Base-by-base conservation (phyloP, 2,329 filamentous ascomycete species). In the Aureobasidium sp. region DNA sequence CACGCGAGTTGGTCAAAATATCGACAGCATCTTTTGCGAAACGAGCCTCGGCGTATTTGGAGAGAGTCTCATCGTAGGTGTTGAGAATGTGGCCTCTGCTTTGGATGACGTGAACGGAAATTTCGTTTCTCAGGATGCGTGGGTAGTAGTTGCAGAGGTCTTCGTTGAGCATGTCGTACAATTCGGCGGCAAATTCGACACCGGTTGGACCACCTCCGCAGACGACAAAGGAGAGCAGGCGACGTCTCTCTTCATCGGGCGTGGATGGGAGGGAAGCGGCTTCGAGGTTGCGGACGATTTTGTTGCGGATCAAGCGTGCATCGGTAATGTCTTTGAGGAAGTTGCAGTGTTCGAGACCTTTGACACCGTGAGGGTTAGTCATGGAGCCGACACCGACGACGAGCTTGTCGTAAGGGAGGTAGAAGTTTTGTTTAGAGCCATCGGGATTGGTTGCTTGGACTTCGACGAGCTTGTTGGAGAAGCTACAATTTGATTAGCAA, bases 251-350 rank as follows among this genome's bases (percentile, higher is more conserved):
- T 71, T 96, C 93, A 20, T 88, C 84, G 43, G 88, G 86, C 84
- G 99, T 96, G 77, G 94, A 95, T 88, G 98, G 98, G 91, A 99
- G 98, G 69, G 94, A 95, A 61, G 96, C 96, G 42, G 95, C 98
- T 85, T 99, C 96, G 73, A 97, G 95, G 80, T 96, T 99, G 84
- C 99, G 96, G 96, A 99, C 99, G 82, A 99, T 98, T 82, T 94
- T 94, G 87, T 95, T 98, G 77, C 96, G 94, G 78, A 99, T 99
- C 76, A 90, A 89, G 83, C 99, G 96, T 66, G 96, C 96, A 79
- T 99, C 97, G 71, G 88, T 90, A 77, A 99, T 97, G 84, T 99
- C 97, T 88, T 99, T 99, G 78, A 99, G 84, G 88, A 99, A 99
- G 85, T 95, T 97, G 73, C 93, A 95, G 86, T 99, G 85, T 82